phyloP scores from a whole-genome alignment of 2,329 filamentous ascomycete species.

The Diaporthe amygdali region DNA sequence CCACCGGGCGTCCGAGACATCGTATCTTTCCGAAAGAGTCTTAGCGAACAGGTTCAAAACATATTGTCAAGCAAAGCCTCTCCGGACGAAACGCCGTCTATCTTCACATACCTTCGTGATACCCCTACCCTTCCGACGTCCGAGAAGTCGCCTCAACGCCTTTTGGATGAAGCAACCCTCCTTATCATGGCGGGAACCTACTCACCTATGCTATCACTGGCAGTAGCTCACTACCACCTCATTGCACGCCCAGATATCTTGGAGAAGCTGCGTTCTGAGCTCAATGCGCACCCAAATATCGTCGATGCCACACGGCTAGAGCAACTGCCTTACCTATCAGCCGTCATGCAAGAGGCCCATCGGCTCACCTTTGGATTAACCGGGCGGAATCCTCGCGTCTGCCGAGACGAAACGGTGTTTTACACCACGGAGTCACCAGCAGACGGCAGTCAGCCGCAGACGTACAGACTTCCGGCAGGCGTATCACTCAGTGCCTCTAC shows the following conservation, averaged over 20 bases:
- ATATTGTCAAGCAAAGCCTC: neutral
- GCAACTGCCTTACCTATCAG: slow-evolving; percentile 25
- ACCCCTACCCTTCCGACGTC: slow-evolving; percentile 30
- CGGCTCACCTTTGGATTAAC: slow-evolving; percentile 44
- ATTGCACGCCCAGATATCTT: slow-evolving; percentile 28
- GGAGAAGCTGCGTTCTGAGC: slow-evolving; percentile 28
- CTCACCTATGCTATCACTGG: slow-evolving; percentile 30
- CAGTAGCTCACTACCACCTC: slow-evolving; percentile 31
- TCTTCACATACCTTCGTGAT: slow-evolving; percentile 35
- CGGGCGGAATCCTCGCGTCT: slow-evolving; percentile 39
- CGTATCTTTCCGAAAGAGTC: slow-evolving; percentile 28
- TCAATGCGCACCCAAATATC: slow-evolving; percentile 18
- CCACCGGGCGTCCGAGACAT: slow-evolving; percentile 20
- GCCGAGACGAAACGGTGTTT: slow-evolving; percentile 28
- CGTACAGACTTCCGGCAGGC: slow-evolving; percentile 32
- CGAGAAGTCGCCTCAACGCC: slow-evolving; percentile 35
- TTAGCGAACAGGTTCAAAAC: slow-evolving; percentile 30
- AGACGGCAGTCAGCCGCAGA: neutral
- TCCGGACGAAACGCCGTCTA: slow-evolving; percentile 29
- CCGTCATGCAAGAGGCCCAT: slow-evolving; percentile 34
- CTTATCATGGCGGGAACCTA: slow-evolving; percentile 32
- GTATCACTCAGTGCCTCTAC: slow-evolving; percentile 43
- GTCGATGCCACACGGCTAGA: slow-evolving; percentile 25
- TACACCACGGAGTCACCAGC: slow-evolving; percentile 23
- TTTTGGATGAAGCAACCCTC: slow-evolving; percentile 36